Base-by-base conservation (phyloP, 805 yeast species). In the Schizosaccharomyces japonicus region DNA sequence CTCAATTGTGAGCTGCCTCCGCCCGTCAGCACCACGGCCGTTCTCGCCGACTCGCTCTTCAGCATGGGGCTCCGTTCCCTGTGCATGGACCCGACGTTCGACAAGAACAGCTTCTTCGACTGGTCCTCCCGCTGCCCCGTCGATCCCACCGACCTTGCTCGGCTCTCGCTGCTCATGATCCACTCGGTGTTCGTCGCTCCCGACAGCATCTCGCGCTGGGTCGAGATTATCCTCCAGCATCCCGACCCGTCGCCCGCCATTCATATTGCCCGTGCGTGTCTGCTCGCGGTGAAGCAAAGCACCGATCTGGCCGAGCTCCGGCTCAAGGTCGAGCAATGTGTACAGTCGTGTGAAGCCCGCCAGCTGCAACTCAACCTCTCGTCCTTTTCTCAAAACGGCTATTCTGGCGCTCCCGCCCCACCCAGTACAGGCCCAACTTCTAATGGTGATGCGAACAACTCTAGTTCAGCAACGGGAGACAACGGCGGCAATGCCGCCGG, bases 181-280 rank as follows among this genome's bases (percentile, higher is more conserved):
- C 42, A 36, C 23, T 25, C 42, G 13, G 42, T 36, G 15, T 36
- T 36, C 23, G 26, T 23, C 23, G 17, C 42, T 36, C 42, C 42
- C 1, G 27, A 5, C 5, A 7, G 27, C 3, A 19, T 36, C 15
- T 25, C 42, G 7, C 42, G 23, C 6, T 36, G 42, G 42, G 42
- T 36, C 6, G 42, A 36, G 8, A 5, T 36, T 6, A 36, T 36
- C 23, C 23, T 36, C 8, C 42, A 19, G n/a, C 25, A 36, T 36
- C 42, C 42, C n/a, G 42, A 36, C 23, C 42, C 42, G n/a, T 19
- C 42, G 5, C 42, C 42, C 28, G 42, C 42, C 42, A 36, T 36
- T 17, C 42, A 36, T 21, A 36, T 36, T 4, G 42, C 42, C 2
- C 17, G 42, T 19, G 42, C 42, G 11, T 36, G 42, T n/a, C 23